phyloP scores from a whole-genome alignment of 768 basidiomycete genomes.

The Auricularia sp. region DNA sequence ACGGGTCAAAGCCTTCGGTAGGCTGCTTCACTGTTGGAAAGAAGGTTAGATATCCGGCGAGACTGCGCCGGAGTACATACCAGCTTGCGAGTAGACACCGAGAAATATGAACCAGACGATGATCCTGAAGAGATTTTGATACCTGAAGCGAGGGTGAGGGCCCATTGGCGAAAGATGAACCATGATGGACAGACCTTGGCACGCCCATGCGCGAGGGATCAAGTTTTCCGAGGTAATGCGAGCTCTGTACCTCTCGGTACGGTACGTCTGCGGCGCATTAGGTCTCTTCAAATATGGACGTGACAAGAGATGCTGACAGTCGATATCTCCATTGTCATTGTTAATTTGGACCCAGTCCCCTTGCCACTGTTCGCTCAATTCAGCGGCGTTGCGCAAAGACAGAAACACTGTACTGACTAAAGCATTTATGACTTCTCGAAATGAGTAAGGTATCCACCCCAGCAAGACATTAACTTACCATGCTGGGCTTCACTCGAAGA shows the following conservation, averaged over 20 bases:
- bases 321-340: slow-evolving; percentile 64
- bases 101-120: slow-evolving; percentile 71
- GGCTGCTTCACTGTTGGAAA: slow-evolving; percentile 56
- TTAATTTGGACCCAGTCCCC: slow-evolving; percentile 75
- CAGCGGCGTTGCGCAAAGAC: too few species aligned
- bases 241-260: slow-evolving; percentile 44
- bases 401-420: slow-evolving; percentile 21
- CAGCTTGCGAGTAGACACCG: slow-evolving; percentile 72
- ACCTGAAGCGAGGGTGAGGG: slow-evolving; percentile 30
- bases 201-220: slow-evolving; percentile 72
- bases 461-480: not conserved
- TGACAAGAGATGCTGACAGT: slow-evolving; percentile 38
- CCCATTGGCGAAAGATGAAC: not conserved
- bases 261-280: slow-evolving; percentile 43
- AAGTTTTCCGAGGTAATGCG: slow-evolving; percentile 58
- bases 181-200: slow-evolving; percentile 40
- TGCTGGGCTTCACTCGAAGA: slow-evolving; percentile 80
- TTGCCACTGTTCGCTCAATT: slow-evolving; percentile 36
- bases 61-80: slow-evolving; percentile 22
- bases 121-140: slow-evolving; percentile 76
- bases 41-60: too few species aligned
- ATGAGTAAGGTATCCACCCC: too few species aligned
- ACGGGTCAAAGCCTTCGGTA: slow-evolving; percentile 55
- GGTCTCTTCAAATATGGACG: slow-evolving; percentile 4
- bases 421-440: slow-evolving; percentile 53